phyloP scores from a whole-genome alignment of 2,329 filamentous ascomycete species.

The Alternaria novae-zelandiae region DNA sequence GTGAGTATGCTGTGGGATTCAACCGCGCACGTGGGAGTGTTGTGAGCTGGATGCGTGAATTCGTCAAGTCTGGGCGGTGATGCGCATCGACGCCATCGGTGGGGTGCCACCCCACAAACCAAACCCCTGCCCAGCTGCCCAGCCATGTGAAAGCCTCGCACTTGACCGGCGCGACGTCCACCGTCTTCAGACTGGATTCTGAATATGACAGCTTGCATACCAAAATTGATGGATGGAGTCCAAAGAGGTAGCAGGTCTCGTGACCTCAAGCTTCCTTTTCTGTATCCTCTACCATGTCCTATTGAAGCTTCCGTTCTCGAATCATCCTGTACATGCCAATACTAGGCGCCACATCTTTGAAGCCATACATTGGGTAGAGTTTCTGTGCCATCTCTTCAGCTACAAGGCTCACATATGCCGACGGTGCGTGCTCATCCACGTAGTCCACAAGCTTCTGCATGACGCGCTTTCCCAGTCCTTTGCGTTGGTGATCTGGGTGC shows the following conservation, averaged over 20 bases:
- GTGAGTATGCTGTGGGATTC: background rate
- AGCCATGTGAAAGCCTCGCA: background rate
- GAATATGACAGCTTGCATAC: background rate
- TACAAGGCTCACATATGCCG: conserved; percentile 55
- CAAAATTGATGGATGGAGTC: background rate
- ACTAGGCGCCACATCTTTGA: conserved; percentile 48
- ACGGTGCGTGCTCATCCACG: conserved; percentile 51
- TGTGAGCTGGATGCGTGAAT: conserved; percentile 4
- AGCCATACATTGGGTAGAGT: conserved; percentile 57
- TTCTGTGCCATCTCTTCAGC: conserved; percentile 55
- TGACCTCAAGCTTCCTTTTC: background rate
- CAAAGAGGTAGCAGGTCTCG: background rate
- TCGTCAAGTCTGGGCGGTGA: conserved; percentile 3
- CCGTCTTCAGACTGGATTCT: background rate
- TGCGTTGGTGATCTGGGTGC: conserved; percentile 57
- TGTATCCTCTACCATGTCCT: background rate
- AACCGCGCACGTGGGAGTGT: background rate
- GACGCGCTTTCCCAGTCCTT: conserved; percentile 56
- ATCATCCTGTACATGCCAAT: conserved; percentile 41
- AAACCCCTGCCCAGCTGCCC: background rate
- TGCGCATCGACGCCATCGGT: conserved; percentile 6
- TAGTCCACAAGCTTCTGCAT: conserved; percentile 52
- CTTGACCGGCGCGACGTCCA: background rate
- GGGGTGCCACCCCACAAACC: conserved; percentile 3
- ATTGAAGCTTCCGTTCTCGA: conserved; percentile 21